A percentile compares a stretch with the other conserved stretches of the same genome.
Evolutionary conservation across 208 protist species (phyloP).

Genomic region (Trypanosomatidae sp.): DNA sequence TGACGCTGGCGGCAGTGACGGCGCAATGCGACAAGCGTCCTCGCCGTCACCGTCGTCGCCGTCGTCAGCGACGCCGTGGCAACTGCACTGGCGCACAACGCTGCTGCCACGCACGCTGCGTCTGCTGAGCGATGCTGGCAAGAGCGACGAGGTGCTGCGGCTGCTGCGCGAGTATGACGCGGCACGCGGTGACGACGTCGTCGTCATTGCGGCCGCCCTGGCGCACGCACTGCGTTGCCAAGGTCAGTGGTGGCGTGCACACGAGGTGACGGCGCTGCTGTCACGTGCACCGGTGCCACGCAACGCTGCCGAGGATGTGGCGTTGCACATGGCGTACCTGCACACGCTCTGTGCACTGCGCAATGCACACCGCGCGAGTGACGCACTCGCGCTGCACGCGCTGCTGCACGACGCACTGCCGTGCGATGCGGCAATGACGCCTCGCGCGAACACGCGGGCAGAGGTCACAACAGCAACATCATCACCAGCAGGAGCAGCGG

Average conservation of each 20-base stretch:
- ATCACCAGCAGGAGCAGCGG: too few species aligned
- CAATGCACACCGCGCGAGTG: constrained; percentile 35
- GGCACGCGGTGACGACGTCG: constrained; percentile 5
- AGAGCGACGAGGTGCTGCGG: constrained; percentile 19
- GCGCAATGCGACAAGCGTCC: too few species aligned
- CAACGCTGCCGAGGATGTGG: constrained; percentile 17
- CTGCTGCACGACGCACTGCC: constrained; percentile 20
- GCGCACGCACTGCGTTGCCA: constrained; percentile 25
- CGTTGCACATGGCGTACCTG: constrained; percentile 33
- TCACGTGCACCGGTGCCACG: constrained; percentile 13
- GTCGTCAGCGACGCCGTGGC: constrained; percentile 6
- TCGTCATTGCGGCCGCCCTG: constrained; percentile 43
- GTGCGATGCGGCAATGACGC: too few species aligned
- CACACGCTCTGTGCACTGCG: constrained; percentile 37
- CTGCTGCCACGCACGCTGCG: constrained; percentile 34
- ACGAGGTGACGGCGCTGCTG: constrained; percentile 60
- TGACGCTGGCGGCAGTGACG: too few species aligned
- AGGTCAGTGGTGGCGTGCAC: constrained; percentile 39
- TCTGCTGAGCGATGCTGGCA: constrained; percentile 71
- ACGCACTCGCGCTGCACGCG: constrained; percentile 26
- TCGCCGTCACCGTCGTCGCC: too few species aligned
- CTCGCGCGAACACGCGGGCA: too few species aligned
- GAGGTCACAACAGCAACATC: too few species aligned
- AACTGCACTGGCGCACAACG: too few species aligned
- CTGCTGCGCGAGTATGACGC: constrained; percentile 32